Percentiles rank a stretch among this genome's conserved stretches.
These are phyloP conservation scores for Limonium bicolor DNA, from an alignment of 148 eudicot genomes.

Conservation along the genomic window DNA sequence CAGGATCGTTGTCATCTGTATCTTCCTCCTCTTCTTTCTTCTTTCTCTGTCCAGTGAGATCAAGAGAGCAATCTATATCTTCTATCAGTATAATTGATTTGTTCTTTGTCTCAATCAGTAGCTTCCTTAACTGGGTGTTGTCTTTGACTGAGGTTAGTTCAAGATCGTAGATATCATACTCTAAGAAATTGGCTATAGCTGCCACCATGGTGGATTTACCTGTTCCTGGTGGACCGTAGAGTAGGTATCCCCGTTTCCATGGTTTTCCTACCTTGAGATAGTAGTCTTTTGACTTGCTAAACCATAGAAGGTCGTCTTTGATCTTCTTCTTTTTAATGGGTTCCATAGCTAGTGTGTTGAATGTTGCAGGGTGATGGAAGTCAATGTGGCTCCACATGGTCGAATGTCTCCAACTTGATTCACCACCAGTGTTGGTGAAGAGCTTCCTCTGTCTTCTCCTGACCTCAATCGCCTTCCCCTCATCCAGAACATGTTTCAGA, in stretches of 20 bases:
- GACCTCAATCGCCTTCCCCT: conserved; percentile 17
- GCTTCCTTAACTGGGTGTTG: conserved; percentile 26
- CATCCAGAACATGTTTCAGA: conserved; percentile 21
- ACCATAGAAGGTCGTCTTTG: conserved; percentile 23
- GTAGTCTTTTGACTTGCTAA: conserved; percentile 26
- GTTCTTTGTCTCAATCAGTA: conserved; percentile 26
- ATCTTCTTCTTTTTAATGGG: conserved; percentile 19
- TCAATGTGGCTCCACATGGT: conserved; percentile 25
- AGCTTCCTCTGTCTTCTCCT: conserved; percentile 22
- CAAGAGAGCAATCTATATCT: conserved; percentile 48
- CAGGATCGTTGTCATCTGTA: not conserved
- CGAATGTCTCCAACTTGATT: not conserved
- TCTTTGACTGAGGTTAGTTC: conserved; percentile 37
- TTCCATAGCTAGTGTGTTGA: conserved; percentile 30
- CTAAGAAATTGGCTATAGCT: conserved; percentile 44
- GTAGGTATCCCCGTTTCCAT: conserved; percentile 54
- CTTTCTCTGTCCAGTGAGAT: conserved; percentile 30
- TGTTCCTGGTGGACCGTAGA: conserved; percentile 50
- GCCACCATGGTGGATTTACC: conserved; percentile 58
- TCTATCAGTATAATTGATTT: conserved; percentile 48
- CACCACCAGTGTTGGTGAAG: conserved; percentile 18
- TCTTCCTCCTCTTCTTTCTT: conserved; percentile 9
- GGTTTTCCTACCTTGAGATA: conserved; percentile 33
- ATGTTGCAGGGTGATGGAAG: conserved; percentile 43
- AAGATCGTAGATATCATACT: conserved; percentile 40